A percentile compares a stretch with the other conserved stretches of the same genome.
These are phyloP conservation scores for Mycena capillaripes DNA, from an alignment of 768 basidiomycete species.

Conservation along the genomic window DNA sequence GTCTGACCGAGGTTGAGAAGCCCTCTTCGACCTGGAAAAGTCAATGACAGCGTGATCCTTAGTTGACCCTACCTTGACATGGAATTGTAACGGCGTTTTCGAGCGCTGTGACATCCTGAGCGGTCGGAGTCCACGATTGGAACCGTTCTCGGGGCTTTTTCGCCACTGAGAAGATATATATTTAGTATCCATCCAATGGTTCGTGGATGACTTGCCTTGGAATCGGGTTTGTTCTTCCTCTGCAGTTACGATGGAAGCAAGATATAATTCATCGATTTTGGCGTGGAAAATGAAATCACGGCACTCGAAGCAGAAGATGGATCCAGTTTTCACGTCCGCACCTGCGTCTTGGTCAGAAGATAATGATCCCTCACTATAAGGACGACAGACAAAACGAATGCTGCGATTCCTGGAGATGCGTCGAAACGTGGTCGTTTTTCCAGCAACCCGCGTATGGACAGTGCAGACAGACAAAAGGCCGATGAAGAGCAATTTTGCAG, in stretches of 20 bases:
- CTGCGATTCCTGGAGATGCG: slow-evolving; percentile 27
- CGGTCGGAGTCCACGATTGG: slow-evolving; percentile 62
- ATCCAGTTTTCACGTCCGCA: slow-evolving; percentile 67
- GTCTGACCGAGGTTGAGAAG: slow-evolving; percentile 92
- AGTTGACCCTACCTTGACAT: slow-evolving; percentile 72
- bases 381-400: slow-evolving; percentile 10
- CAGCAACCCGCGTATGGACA: slow-evolving; percentile 36
- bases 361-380: not conserved
- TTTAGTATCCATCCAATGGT: not conserved
- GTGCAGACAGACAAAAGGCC: slow-evolving; percentile 34
- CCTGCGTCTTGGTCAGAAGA: slow-evolving; percentile 49
- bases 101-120: slow-evolving; percentile 59
- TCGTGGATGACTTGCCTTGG: slow-evolving; percentile 10
- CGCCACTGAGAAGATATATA: not conserved
- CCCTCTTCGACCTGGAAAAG: slow-evolving; percentile 75
- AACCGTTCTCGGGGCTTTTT: slow-evolving; percentile 59
- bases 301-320: slow-evolving; percentile 69
- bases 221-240: slow-evolving; percentile 33
- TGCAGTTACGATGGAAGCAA: slow-evolving; percentile 18
- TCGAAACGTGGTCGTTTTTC: slow-evolving; percentile 28
- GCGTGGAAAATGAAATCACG: slow-evolving; percentile 68
- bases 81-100: slow-evolving; percentile 66
- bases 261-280: slow-evolving; percentile 48
- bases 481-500: slow-evolving; percentile 24
- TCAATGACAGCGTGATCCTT: not conserved